A percentile compares a stretch with the other conserved stretches of the same genome.
Evolutionary conservation across 2,329 filamentous ascomycete species (phyloP).

Genomic region (Cyclaneusma minus): DNA sequence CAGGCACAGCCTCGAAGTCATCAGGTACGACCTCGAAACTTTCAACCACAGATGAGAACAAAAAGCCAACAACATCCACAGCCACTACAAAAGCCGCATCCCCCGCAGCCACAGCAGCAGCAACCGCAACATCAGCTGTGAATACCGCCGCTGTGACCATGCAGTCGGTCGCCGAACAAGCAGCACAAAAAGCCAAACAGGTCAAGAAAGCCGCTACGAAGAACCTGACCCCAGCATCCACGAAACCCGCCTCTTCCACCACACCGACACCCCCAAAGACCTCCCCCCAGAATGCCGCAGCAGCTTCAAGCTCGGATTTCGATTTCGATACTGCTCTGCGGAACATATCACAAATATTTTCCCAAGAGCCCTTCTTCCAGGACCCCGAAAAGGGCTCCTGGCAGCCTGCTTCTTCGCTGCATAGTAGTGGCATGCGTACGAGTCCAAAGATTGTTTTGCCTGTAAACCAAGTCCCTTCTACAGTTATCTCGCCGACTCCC

Average conservation of each 20-base stretch:
- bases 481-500: too few species aligned
- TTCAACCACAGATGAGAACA: constrained; percentile 1
- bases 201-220: constrained; percentile 38
- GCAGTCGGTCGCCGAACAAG: constrained; percentile 46
- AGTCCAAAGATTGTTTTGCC: too few species aligned
- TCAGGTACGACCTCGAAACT: constrained; percentile 17
- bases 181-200: constrained; percentile 47
- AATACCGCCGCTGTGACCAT: constrained; percentile 12
- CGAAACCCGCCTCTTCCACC: constrained; percentile 2
- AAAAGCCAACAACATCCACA: constrained; percentile 17
- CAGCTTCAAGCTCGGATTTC: too few species aligned
- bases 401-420: too few species aligned
- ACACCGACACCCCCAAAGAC: too few species aligned
- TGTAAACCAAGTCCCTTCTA: too few species aligned
- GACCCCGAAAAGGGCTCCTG: too few species aligned
- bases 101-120: constrained; percentile 8
- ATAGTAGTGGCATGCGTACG: too few species aligned
- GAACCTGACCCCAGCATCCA: constrained; percentile 31
- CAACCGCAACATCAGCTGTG: constrained; percentile 13
- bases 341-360: too few species aligned
- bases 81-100: constrained; percentile 13
- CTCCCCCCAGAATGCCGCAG: too few species aligned
- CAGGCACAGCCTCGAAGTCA: constrained; percentile 7
- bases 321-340: too few species aligned
- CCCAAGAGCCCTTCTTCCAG: too few species aligned